Evolutionary conservation across 2,329 filamentous ascomycete species (phyloP).

Genomic region (Fusarium neocosmosporiellum): DNA sequence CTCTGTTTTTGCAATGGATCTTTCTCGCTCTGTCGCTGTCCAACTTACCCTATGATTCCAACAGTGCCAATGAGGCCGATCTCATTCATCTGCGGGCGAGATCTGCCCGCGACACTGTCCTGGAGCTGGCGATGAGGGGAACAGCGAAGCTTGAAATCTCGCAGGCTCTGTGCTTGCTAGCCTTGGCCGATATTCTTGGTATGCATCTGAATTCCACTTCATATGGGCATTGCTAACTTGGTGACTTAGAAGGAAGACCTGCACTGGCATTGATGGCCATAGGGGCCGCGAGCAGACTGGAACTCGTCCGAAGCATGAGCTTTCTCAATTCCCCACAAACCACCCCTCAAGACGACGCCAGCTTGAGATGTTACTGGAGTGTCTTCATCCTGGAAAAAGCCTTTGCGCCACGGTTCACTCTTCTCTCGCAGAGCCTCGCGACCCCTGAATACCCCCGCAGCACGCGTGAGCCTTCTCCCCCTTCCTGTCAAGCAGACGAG

Average conservation of each 20-base stretch:
- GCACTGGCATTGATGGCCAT: conserved; percentile 36
- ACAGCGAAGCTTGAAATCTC: conserved; percentile 26
- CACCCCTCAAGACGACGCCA: conserved; percentile 9
- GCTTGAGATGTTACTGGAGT: conserved; percentile 38
- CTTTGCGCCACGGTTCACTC: conserved; percentile 26
- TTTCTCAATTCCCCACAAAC: background rate
- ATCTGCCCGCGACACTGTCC: conserved; percentile 19
- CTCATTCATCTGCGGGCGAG: conserved; percentile 14
- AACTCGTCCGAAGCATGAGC: conserved; percentile 24
- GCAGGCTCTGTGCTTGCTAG: conserved; percentile 20
- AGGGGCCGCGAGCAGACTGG: conserved; percentile 29
- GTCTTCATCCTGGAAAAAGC: conserved; percentile 35
- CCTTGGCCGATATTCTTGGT: conserved; percentile 18
- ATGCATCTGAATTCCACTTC: background rate
- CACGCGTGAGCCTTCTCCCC: conserved; percentile 21
- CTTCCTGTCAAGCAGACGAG: conserved; percentile 14
- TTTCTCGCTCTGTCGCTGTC: conserved; percentile 23
- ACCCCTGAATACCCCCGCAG: conserved; percentile 28
- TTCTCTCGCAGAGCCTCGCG: conserved; percentile 1
- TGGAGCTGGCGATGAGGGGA: conserved; percentile 25
- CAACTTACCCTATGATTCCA: conserved; percentile 15
- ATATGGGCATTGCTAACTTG: background rate
- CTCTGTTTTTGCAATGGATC: conserved; percentile 29
- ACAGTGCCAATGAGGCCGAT: conserved; percentile 24
- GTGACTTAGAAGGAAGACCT: conserved; percentile 18